Base-by-base conservation (phyloP, 371 early-diverging fungal species). In the Amoeboaphelidium protococcarum region DNA sequence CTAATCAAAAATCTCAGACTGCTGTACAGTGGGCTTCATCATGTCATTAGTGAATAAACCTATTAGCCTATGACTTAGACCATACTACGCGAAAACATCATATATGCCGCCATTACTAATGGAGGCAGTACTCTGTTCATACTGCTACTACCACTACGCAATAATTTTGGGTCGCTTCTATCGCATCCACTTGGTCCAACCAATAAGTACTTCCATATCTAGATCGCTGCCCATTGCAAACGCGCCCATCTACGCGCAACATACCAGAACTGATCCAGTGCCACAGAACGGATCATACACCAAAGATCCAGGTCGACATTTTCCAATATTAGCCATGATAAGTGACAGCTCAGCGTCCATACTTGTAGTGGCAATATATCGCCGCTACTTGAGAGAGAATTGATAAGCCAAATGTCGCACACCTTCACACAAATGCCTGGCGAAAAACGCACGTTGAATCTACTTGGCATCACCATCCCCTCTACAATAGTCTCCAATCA, bases 241-340 rank as follows among this genome's bases (percentile, higher is more conserved):
- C 0, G 86, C 78, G 16, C 96, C 96, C 67, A 79, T 91, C 58
- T 90, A 82, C 6, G 90, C 72, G 52, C 84, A 78, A 0, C 87
- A 82, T 49, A 91, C 65, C 40, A 92, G 60, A 48, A 92, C 83
- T 44, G 80, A 78, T 2, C 75, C 94, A 0, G 96, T 92, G 4
- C 96, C 96, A 0, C 88, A 90, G 68, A 92, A 96, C n/a, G 96
- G 96, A 60, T 96, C 96, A 49, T 86, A 78, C 1, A 89, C 71
- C 13, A 92, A 57, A 25, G 76, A 67, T 3, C 89, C 89, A 6
- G 77, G 68, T 0, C 58, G 59, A 25, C 71, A 75, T 44, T 82
- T 61, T 0, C 84, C 94, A 59, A 80, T 80, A 54, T 96, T 96
- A 16, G 89, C 84, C 88, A 88, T 89, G 41, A 96, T 67, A 20